Conservation (phyloP, 2,329 filamentous ascomycete genomes). For the Albophoma yamanashiensis region DNA sequence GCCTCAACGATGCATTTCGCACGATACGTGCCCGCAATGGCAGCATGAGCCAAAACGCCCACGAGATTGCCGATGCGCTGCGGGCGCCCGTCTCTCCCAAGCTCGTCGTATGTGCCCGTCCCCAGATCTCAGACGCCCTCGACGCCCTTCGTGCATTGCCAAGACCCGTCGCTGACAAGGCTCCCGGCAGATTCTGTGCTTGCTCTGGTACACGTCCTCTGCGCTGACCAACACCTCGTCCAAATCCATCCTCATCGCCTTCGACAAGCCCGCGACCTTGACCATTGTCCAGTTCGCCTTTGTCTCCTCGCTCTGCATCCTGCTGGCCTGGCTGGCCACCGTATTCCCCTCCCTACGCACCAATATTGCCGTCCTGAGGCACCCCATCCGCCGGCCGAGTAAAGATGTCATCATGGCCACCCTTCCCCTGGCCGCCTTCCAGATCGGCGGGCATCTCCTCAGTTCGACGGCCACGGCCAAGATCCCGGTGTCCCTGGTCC, state of each 20-base stretch:
- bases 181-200: conserved; percentile 58
- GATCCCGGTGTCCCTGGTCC: conserved; percentile 92
- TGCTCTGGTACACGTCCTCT: conserved; percentile 90
- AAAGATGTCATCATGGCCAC: conserved; percentile 77
- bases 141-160: not conserved
- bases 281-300: conserved; percentile 91
- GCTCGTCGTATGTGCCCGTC: conserved; percentile 56
- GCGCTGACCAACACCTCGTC: conserved; percentile 96
- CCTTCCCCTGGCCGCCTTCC: conserved; percentile 84
- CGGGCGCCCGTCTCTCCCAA: conserved; percentile 81
- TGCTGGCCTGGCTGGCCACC: conserved; percentile 65
- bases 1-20: conserved; percentile 76
- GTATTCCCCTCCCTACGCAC: conserved; percentile 61
- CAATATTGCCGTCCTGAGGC: conserved; percentile 66
- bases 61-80: conserved; percentile 84
- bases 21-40: conserved; percentile 71
- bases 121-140: not conserved
- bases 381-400: conserved; percentile 73
- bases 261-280: conserved; percentile 82
- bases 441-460: conserved; percentile 85
- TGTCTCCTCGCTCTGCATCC: conserved; percentile 77
- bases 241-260: conserved; percentile 88
- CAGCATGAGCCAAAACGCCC: conserved; percentile 85
- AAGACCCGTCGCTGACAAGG: not conserved
- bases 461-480: conserved; percentile 89